Conservation (phyloP, 768 basidiomycete genomes). For the Cystofilobasidium ferigula region DNA sequence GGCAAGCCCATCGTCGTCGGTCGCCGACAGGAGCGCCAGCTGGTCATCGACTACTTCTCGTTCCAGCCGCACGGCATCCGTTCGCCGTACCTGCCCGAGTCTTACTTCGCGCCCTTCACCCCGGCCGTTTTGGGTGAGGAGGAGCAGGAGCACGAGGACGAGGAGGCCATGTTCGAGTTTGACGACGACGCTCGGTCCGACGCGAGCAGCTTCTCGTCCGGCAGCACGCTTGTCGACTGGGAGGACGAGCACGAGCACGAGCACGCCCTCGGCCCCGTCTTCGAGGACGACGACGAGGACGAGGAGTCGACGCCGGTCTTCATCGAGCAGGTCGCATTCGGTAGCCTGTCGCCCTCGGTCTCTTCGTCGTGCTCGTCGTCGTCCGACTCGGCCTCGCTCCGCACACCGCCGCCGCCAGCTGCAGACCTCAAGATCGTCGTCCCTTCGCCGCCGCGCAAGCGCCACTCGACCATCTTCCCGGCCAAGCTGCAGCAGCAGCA, state of each 20-base stretch:
- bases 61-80: slow-evolving; percentile 3
- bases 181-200: not conserved
- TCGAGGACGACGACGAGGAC: not conserved
- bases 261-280: not conserved
- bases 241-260: not conserved
- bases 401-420: not conserved
- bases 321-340: not conserved
- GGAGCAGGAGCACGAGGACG: too few species aligned
- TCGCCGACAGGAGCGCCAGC: not conserved
- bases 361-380: not conserved
- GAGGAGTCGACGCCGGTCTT: not conserved
- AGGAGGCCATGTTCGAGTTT: not conserved
- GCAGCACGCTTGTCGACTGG: not conserved
- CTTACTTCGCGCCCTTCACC: not conserved
- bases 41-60: not conserved
- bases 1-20: not conserved
- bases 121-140: too few species aligned
- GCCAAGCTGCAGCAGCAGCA: too few species aligned
- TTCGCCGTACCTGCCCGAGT: not conserved
- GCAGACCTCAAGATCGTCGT: not conserved
- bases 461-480: too few species aligned
- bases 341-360: not conserved
- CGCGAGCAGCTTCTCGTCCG: not conserved
- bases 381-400: not conserved
- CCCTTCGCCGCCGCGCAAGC: not conserved